Percentiles rank a stretch among this genome's conserved stretches.
phyloP scores from a whole-genome alignment of 2,329 filamentous ascomycete genomes.

The Cryphonectria parasitica region DNA sequence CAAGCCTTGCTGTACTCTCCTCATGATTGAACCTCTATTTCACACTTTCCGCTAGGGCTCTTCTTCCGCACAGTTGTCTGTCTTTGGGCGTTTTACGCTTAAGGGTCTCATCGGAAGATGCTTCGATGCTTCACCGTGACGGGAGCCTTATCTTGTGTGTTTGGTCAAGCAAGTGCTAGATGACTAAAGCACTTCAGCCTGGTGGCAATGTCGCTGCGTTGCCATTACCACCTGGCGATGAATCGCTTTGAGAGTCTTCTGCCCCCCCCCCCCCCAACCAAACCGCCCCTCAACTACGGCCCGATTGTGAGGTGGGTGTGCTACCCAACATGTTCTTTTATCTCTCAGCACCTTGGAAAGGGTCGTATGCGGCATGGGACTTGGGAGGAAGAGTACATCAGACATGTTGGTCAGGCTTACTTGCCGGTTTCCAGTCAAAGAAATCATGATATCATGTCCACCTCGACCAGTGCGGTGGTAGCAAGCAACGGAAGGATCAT shows the following conservation, averaged over 20 bases:
- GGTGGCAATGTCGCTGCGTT: background rate
- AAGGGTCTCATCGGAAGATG: background rate
- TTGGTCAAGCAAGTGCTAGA: background rate
- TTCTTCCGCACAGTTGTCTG: background rate
- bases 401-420: background rate
- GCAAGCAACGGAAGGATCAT: slow-evolving; percentile 5
- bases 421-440: background rate
- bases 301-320: background rate
- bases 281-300: background rate
- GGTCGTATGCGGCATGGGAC: background rate
- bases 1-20: too few relatives aligned
- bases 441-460: background rate
- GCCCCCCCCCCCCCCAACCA: background rate
- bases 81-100: background rate
- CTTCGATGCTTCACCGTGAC: background rate
- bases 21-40: background rate
- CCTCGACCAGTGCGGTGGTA: background rate
- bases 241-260: background rate
- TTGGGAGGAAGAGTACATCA: background rate
- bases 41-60: background rate
- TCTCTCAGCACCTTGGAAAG: background rate
- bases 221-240: background rate
- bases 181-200: background rate
- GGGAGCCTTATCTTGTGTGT: background rate
- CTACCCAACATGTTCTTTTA: background rate